Base-by-base conservation (phyloP, 192 early-diverging fungal species). In the Backusella parvicylindrica region DNA sequence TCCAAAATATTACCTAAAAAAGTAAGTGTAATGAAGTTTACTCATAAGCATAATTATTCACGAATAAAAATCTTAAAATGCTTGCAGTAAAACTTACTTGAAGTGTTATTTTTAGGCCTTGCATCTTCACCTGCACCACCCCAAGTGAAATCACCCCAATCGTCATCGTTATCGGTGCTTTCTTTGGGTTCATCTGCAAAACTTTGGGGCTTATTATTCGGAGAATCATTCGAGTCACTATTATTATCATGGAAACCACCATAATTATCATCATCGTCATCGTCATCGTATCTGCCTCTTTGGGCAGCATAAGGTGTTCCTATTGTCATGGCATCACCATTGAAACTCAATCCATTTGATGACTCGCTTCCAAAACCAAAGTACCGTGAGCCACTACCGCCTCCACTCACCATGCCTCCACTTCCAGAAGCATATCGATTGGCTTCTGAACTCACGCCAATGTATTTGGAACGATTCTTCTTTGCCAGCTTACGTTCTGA, bases 401-500 rank as follows among this genome's bases (percentile, higher is more conserved):
- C 15, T 60, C 64, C 70, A 63, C 67, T 65, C 66, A 76, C 32
- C 75, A 74, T 72, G 68, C 85, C 80, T 2, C 85, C 81, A 41
- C 71, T 67, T 13, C 77, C 70, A 23, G 40, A 68, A 50, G 77
- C 74, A 50, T 79, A 79, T n/a, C 85, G 86, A n/a, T 84, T 86
- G 12, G 86, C 79, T 15, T 87, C 88, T 23, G 88, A 89, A 3
- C 90, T 84, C 16, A 93, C 92, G 18, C 94, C 93, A 6, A 85
- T 89, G 76, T 95, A 99, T 83, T 99, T 99, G 81, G 88, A 83
- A 33, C 93, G 89, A 79, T 95, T 99, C 31, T 91, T 90, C 78
- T 92, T 92, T 31, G 97, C 95, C 73, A 94, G 96, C 72, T 91
- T 90, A 15, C 97, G 89, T 79, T 99, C 97, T 15, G 86, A 85